phyloP scores from a whole-genome alignment of 345 rosid species.

The Salix caprea region DNA sequence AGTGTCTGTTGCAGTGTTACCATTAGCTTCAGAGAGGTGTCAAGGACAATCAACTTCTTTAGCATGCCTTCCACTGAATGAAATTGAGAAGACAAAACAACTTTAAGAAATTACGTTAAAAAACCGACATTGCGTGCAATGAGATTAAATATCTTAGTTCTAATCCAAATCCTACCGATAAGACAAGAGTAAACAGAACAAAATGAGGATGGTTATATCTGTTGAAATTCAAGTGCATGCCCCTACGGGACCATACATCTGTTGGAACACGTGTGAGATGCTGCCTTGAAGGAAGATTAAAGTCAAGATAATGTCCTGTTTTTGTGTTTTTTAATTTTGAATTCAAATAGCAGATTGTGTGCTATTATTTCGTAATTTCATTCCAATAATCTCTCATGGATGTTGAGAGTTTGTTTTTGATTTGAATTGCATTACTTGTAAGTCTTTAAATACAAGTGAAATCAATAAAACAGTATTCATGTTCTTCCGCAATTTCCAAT shows the following conservation, averaged over 20 bases:
- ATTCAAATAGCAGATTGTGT: too few relatives aligned
- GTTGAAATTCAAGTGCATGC: not conserved
- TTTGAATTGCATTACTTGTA: too few relatives aligned
- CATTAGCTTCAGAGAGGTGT: conserved; percentile 57
- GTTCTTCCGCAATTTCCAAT: too few relatives aligned
- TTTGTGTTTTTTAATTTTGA: too few relatives aligned
- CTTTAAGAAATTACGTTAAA: not conserved
- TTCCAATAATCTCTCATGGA: too few relatives aligned
- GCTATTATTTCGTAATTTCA: too few relatives aligned
- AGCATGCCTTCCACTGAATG: conserved; percentile 68
- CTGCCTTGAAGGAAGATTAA: too few relatives aligned
- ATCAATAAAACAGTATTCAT: too few relatives aligned
- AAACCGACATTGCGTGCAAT: not conserved
- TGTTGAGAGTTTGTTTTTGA: too few relatives aligned
- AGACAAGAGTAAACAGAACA: not conserved
- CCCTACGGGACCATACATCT: not conserved
- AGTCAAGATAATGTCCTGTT: too few relatives aligned
- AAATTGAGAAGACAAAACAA: conserved; percentile 11
- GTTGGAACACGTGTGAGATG: too few relatives aligned
- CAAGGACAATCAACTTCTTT: conserved; percentile 59
- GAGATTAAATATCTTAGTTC: not conserved
- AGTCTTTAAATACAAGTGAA: too few relatives aligned
- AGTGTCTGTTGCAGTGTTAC: conserved; percentile 33
- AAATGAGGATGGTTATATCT: not conserved
- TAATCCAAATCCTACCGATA: not conserved